These are phyloP conservation scores for Albizia julibrissin DNA, from an alignment of 306 rosid genomes.

Conservation along the genomic window DNA sequence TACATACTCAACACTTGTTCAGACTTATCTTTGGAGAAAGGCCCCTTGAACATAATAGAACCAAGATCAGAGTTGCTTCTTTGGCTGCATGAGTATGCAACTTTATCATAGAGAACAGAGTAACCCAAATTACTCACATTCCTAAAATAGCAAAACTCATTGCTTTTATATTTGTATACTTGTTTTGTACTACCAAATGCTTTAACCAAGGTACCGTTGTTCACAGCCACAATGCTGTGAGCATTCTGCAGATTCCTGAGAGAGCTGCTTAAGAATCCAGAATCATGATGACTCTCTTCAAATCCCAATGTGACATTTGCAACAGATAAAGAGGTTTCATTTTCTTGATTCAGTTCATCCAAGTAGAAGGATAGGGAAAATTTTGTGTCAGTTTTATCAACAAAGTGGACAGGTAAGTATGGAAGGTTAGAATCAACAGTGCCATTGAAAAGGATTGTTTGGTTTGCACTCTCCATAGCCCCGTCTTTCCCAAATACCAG, in stretches of 20 bases:
- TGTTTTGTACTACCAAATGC: constrained; percentile 71
- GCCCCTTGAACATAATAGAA: constrained; percentile 32
- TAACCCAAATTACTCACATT: constrained; percentile 72
- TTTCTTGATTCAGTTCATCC: constrained; percentile 35
- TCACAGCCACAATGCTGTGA: constrained; percentile 52
- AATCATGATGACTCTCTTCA: constrained; percentile 40
- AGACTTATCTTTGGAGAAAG: constrained; percentile 20
- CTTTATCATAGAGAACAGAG: constrained; percentile 67
- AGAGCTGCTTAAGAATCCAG: constrained; percentile 49
- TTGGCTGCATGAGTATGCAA: constrained; percentile 43
- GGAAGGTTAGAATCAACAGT: constrained; percentile 41
- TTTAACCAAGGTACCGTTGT: constrained; percentile 44
- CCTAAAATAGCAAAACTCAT: constrained; percentile 63
- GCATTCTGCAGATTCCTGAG: constrained; percentile 70
- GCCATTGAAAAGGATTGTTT: constrained; percentile 9
- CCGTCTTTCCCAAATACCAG: constrained; percentile 63
- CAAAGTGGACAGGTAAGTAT: constrained; percentile 32
- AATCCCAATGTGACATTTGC: constrained; percentile 64
- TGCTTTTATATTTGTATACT: constrained; percentile 55
- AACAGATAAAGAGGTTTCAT: constrained; percentile 35
- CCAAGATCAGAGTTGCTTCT: constrained; percentile 21
- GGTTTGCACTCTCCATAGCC: constrained; percentile 45
- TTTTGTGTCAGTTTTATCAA: constrained; percentile 39
- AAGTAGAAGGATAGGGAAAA: constrained; percentile 55
- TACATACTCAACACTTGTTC: not conserved